Conservation (phyloP, 2,329 filamentous ascomycete genomes). For the Cephalotrichum gorgonifer region DNA sequence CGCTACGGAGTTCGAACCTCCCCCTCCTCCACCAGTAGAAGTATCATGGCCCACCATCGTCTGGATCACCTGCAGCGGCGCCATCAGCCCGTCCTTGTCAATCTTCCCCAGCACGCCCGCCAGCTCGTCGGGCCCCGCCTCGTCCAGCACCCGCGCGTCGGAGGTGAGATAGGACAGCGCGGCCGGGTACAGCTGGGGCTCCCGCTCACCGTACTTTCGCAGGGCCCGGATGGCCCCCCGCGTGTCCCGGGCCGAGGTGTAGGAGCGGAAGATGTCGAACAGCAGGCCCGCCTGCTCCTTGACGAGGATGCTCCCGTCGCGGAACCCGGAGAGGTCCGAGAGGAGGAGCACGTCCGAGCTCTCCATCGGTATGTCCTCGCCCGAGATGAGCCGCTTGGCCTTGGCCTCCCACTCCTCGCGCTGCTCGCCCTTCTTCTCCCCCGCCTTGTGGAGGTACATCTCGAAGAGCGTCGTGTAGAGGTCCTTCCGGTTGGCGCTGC, state of each 20-base stretch:
- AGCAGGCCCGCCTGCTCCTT: conserved; percentile 86
- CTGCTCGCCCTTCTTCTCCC: conserved; percentile 58
- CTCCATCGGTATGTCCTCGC: conserved; percentile 73
- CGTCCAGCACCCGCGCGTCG: conserved; percentile 66
- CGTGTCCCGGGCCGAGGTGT: conserved; percentile 86
- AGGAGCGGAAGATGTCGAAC: conserved; percentile 94
- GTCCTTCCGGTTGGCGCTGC: conserved; percentile 67
- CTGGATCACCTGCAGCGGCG: conserved; percentile 91
- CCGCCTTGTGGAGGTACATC: conserved; percentile 91
- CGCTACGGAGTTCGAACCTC: conserved; percentile 50
- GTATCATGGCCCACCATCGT: conserved; percentile 59
- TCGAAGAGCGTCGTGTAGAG: conserved; percentile 94
- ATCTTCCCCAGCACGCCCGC: conserved; percentile 74
- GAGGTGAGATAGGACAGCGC: conserved; percentile 91
- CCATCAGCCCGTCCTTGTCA: conserved; percentile 84
- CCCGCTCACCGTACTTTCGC: conserved; percentile 81
- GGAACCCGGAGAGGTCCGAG: conserved; percentile 84
- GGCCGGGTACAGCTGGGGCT: conserved; percentile 85
- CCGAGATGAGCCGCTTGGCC: conserved; percentile 79
- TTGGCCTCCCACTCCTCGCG: conserved; percentile 80
- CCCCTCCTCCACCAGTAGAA: too few relatives aligned
- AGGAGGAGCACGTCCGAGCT: conserved; percentile 89
- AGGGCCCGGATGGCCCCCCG: conserved; percentile 81
- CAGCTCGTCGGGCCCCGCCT: conserved; percentile 76
- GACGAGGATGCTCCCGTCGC: conserved; percentile 82